Evolutionary conservation across 768 basidiomycete species (phyloP), one percentile per base, ranked within the genome.

Genomic region (Daedaleopsis sinensis): DNA sequence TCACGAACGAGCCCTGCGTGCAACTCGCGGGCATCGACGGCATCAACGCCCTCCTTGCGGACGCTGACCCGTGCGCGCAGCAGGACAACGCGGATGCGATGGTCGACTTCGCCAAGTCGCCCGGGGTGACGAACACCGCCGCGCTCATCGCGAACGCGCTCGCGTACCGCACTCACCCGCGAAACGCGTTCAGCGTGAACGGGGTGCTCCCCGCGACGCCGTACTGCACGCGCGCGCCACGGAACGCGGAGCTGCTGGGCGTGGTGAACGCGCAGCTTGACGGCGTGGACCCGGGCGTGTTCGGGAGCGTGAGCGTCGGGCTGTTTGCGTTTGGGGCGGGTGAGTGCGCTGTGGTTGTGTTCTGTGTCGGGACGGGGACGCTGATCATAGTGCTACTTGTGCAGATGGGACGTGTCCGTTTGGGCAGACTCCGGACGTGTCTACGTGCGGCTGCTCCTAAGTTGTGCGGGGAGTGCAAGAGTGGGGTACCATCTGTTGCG

Each of bases 191-290:
- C n/a, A 68, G 77, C 49, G 72, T 82, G 44, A 71, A 75, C 36
- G 80, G 79, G 18, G 69, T 80, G 37, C 66, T 77, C 43, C 81
- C 80, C 2, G 79, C 79, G 13, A 80, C 77, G n/a, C 74, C 79
- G 16, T 85, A 83, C 72, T 86, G 84, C 71, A 80, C 80, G 70
- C 80, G 75, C 61, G 77, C 80, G 1, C 83, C 84, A 19, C 77
- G 76, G 68, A 84, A 85, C 62, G 19, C 75, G 16, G 75, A 32
- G 54, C 39, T 43, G 42, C 24, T 16, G 23, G 24, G 39, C 23
- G 16, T 32, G 9, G 39, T 27, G 24, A 55, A 55, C 27, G 43
- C 54, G 21, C 54, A 55, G 42, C 42, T 84, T 59, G 78, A 80
- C 21, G 78, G 76, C 44, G 82, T 84, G 52, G 77, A 84, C 63